Conservation (phyloP, 805 yeast genomes). For the Candida vartiovaarae region DNA sequence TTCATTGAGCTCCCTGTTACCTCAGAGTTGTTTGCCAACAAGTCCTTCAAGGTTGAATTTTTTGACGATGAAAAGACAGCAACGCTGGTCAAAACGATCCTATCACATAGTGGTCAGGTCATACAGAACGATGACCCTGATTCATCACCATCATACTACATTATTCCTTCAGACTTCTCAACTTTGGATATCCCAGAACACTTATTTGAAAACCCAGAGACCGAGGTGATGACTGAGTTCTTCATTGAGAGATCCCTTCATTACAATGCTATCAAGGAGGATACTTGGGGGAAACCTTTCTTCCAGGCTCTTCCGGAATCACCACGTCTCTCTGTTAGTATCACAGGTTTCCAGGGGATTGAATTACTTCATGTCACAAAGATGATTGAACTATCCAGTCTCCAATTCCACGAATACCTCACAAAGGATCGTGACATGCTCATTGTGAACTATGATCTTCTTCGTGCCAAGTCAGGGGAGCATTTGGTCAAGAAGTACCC, state of each 20-base stretch:
- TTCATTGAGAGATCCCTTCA: slow-evolving; percentile 67
- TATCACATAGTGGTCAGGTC: slow-evolving; percentile 38
- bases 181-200: slow-evolving; percentile 9
- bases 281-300: slow-evolving; percentile 58
- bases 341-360: slow-evolving; percentile 74
- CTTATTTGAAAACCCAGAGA: slow-evolving; percentile 12
- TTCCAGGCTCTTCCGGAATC: slow-evolving; percentile 15
- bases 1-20: background rate
- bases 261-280: slow-evolving; percentile 42
- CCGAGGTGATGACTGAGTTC: slow-evolving; percentile 63
- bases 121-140: slow-evolving; percentile 1
- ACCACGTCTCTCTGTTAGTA: slow-evolving; percentile 25
- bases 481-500: slow-evolving; percentile 31
- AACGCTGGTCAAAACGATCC: slow-evolving; percentile 35
- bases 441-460: slow-evolving; percentile 42
- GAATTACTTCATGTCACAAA: slow-evolving; percentile 66
- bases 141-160: slow-evolving; percentile 6
- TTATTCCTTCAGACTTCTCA: slow-evolving; percentile 19
- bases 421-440: slow-evolving; percentile 47
- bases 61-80: slow-evolving; percentile 32
- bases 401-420: slow-evolving; percentile 42
- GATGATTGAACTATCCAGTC: slow-evolving; percentile 46
- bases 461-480: slow-evolving; percentile 34
- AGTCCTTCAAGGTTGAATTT: slow-evolving; percentile 36
- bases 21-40: slow-evolving; percentile 32